Evolutionary conservation across 768 basidiomycete species (phyloP), one percentile per base, ranked within the genome.

Genomic region (Mycena vitilis): DNA sequence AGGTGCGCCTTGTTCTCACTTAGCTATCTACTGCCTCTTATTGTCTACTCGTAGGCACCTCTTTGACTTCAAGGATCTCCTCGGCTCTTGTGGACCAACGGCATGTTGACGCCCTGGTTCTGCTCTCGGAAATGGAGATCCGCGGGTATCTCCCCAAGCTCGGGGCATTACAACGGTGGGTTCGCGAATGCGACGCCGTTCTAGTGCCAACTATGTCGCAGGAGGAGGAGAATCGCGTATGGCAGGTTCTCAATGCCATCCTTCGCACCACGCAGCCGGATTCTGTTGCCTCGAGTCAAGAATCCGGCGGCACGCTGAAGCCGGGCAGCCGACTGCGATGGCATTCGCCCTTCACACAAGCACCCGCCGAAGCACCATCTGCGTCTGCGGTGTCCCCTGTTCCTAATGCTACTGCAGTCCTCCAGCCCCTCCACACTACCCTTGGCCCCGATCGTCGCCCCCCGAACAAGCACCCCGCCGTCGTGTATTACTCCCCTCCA

Each of bases 151-250:
- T 82, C 8, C 85, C 86, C 7, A 86, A 86, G 67, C 82, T 88
- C 15, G 86, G 86, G 5, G 82, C 85, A 2, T 75, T 88, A 8
- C 86, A 87, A 70, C 79, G 87, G 13, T 88, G 87, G 87, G 86
- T 87, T 6, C 75, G 87, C 42, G 87, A 88, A 70, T 86, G 85
- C 73, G 87, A 88, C 75, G 87, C 86, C 2, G 86, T 86, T 3
- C 75, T 80, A 16, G 79, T 76, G n/a, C 79, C 77, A 1, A 77
- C 79, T 42, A 83, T 83, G 71, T 73, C 76, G 57, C 75, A 76
- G 57, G 75, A 78, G 65, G 81, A 84, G 40, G 81, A 86, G 68
- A 79, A 79, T 53, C 78, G 79, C 63, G 79, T 87, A 8, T 81
- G 79, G 80, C 79, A 78, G 68, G 86, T 87, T 56, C 76, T 87